phyloP scores from a whole-genome alignment of 495 filamentous ascomycete species.

The Sabuloglossum arenarium region DNA sequence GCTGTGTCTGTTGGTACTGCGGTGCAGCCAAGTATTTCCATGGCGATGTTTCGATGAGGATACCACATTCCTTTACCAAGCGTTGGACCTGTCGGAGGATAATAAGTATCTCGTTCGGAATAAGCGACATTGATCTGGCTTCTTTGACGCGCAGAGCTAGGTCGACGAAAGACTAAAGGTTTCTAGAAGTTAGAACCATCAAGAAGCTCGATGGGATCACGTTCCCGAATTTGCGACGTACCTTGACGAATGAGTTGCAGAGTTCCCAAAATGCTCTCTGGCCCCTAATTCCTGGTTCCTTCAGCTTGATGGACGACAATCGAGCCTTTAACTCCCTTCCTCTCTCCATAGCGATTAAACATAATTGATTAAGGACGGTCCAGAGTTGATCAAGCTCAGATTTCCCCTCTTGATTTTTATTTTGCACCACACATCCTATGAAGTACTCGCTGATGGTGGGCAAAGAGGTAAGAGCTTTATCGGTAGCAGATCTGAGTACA shows the following conservation, averaged over 20 bases:
- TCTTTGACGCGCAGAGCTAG: constrained; percentile 51
- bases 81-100: constrained; percentile 58
- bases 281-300: constrained; percentile 54
- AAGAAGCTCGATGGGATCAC: background rate
- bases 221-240: constrained; percentile 4
- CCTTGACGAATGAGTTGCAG: constrained; percentile 52
- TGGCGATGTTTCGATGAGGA: constrained; percentile 52
- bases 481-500: constrained; percentile 44
- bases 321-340: constrained; percentile 46
- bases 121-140: constrained; percentile 36
- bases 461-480: constrained; percentile 41
- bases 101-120: constrained; percentile 44
- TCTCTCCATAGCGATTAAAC: constrained; percentile 37
- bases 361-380: constrained; percentile 46
- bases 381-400: constrained; percentile 40
- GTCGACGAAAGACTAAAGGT: constrained; percentile 41
- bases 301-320: constrained; percentile 61
- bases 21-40: constrained; percentile 32
- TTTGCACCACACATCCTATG: constrained; percentile 23
- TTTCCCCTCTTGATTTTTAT: constrained; percentile 22
- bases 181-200: background rate
- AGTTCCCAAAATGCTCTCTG: constrained; percentile 66
- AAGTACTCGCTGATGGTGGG: constrained; percentile 46
- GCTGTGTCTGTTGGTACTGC: constrained; percentile 8
- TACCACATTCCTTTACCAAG: constrained; percentile 51